Evolutionary conservation across 441 rosid genomes (phyloP), one percentile per base, ranked within the genome.

Genomic region (Gossypium davidsonii): DNA sequence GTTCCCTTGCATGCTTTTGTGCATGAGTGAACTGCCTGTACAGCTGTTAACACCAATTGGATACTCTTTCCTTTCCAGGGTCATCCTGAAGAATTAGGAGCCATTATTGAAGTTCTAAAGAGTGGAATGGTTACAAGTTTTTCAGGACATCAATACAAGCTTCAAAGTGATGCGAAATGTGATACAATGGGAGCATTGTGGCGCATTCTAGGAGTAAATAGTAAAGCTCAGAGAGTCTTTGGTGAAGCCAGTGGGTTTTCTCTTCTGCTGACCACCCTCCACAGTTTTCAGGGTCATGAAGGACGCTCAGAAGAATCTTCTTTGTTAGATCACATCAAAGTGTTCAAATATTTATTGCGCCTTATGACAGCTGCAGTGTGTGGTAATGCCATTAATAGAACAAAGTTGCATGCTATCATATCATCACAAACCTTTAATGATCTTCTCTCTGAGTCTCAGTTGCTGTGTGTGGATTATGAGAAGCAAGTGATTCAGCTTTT

Each of bases 191-290:
- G 99, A 56, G 83, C 99, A 53, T 81, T 97, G 78, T 97, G 99
- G 99, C 98, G 99, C 55, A 89, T 94, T 79, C 74, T 97, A 78
- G 96, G 99, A 65, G 88, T 82, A 52, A 94, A 94, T 82, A 86
- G 73, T 71, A 87, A 94, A 77, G 94, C 97, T 59, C 97, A 94
- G 82, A 89, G 87, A 85, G 89, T 91, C 70, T 97, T 97, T 76
- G 99, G 98, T 78, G 99, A 97, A 86, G 88, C 92, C 77, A 90
- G 94, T 70, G 99, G 99, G 34, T 94, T 97, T 82, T 97, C 99
- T 80, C 97, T 97, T 86, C 85, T 97, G 81, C 81, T 92, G 81
- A 97, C 99, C 63, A 88, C 89, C 71, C 99, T 97, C 56, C 94
- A 97, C 74, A 87, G 96, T 80, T 91, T 97, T 77, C 98, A 89